Evolutionary conservation across 192 early-diverging fungal species (phyloP), one percentile per base, ranked within the genome.

Genomic region (Entomortierella beljakovae): DNA sequence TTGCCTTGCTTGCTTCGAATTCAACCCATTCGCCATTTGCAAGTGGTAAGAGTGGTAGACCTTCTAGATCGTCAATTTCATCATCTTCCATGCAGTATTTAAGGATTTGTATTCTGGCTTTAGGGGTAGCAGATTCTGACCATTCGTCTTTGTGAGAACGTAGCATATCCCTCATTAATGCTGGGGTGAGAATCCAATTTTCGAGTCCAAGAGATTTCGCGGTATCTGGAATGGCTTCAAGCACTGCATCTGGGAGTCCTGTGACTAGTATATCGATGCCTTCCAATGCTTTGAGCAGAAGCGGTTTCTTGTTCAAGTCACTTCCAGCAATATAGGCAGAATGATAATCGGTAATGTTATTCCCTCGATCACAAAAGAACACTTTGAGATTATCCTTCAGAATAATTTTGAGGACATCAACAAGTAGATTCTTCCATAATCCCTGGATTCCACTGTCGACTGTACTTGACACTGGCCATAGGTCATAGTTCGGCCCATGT

Each of bases 1-100:
- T 0, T 8, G 48, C 57, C 0, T 37, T 26, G 1, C 51, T 15
- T 22, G 28, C 15, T 8, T 10, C 25, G 57, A 73, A 73, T 20
- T 73, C 62, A 5, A 60, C 71, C 71, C 71, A 73, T 13, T 35
- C 16, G 2, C 26, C 62, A 7, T 53, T 49, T 32, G 57, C 71
- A 20, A 73, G 16, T 1, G 71, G 71, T 4, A 73, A 49, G 3
- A 73, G 22, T 15, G 71, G 71, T 4, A 73, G 28, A 18, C 71
- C 71, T 46, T 73, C 62, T 2, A 73, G 62, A 25, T 51, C 71
- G 15, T n/a, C 28, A 37, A 73, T 26, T 0, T 73, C 26, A 26
- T 32, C 34, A 58, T 73, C 71, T 3, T 32, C 2, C 10, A 59
- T 31, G 33, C 62, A 73, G 49, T 73, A 73, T 7, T 32, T 42